Percentiles rank a stretch among this genome's conserved stretches.
Conservation (phyloP, 2,329 filamentous ascomycete genomes). For the Eutypella sp. region DNA sequence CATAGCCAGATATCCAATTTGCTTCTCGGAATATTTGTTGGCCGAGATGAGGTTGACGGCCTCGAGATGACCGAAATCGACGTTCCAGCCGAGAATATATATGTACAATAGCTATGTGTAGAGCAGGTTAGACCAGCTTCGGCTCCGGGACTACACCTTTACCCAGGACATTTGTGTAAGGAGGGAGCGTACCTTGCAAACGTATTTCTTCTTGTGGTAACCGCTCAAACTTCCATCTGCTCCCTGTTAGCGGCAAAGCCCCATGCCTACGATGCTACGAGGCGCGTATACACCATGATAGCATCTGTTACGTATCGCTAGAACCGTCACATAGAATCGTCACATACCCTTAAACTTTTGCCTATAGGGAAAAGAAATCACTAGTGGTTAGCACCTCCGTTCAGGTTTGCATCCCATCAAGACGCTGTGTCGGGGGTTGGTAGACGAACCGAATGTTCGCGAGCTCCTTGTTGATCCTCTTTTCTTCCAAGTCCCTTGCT, state of each 20-base stretch:
- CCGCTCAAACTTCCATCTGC: slow-evolving; percentile 82
- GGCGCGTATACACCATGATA: no score
- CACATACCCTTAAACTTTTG: slow-evolving; percentile 85
- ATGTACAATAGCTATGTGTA: slow-evolving; percentile 75
- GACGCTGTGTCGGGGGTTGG: neutral
- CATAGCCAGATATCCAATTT: slow-evolving; percentile 97
- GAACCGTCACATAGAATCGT: no score
- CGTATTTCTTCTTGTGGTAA: slow-evolving; percentile 99
- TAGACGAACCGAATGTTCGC: slow-evolving; percentile 83
- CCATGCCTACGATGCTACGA: neutral
- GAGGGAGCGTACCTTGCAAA: slow-evolving; percentile 69
- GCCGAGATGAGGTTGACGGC: slow-evolving; percentile 97
- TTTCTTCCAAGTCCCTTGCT: slow-evolving; percentile 93
- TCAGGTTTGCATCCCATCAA: slow-evolving; percentile 1
- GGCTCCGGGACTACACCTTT: neutral
- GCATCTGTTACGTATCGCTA: no score
- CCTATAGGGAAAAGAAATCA: slow-evolving; percentile 34
- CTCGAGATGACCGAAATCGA: slow-evolving; percentile 97
- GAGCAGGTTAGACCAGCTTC: slow-evolving; percentile 17
- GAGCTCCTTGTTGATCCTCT: slow-evolving; percentile 98
- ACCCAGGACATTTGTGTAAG: neutral
- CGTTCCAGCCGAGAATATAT: slow-evolving; percentile 97
- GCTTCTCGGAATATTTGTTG: slow-evolving; percentile 97
- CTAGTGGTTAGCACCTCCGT: slow-evolving; percentile 9
- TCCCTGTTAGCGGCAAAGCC: slow-evolving; percentile 18